Evolutionary conservation across 1,139 yeast genomes (phyloP).

Genomic region (Protomyces lactucae-debilis): DNA sequence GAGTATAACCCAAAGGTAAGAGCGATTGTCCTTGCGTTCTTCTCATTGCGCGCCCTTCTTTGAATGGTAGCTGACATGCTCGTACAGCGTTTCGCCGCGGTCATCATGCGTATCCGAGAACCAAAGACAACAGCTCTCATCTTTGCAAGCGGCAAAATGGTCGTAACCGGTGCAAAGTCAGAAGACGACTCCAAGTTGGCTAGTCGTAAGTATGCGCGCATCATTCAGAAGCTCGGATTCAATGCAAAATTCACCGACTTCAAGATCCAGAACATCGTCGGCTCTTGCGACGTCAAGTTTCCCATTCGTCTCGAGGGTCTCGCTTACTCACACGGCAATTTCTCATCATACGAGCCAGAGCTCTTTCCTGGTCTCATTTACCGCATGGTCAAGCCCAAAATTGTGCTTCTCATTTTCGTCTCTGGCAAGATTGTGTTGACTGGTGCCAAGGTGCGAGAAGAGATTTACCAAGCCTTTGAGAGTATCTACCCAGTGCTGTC

Average conservation of each 20-base stretch:
- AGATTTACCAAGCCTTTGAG: slow-evolving; percentile 95
- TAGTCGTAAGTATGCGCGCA: slow-evolving; percentile 94
- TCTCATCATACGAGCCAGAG: slow-evolving; percentile 93
- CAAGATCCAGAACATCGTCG: slow-evolving; percentile 95
- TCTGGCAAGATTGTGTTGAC: slow-evolving; percentile 96
- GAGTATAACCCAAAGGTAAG: slow-evolving; percentile 78
- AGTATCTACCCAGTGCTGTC: slow-evolving; percentile 94
- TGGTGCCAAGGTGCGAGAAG: slow-evolving; percentile 99
- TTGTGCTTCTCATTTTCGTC: slow-evolving; percentile 89
- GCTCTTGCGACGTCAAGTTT: slow-evolving; percentile 93
- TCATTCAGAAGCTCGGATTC: slow-evolving; percentile 94
- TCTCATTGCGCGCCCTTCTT: neutral
- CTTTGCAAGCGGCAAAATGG: slow-evolving; percentile 99
- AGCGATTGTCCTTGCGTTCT: slow-evolving; percentile 5
- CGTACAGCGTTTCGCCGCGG: slow-evolving; percentile 92
- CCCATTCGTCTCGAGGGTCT: slow-evolving; percentile 96
- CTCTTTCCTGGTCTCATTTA: slow-evolving; percentile 96
- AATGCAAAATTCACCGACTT: slow-evolving; percentile 88
- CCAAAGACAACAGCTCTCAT: slow-evolving; percentile 97
- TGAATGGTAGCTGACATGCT: slow-evolving; percentile 31
- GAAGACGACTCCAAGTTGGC: slow-evolving; percentile 97
- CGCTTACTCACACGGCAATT: slow-evolving; percentile 97
- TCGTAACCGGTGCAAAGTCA: slow-evolving; percentile 97
- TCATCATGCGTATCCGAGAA: slow-evolving; percentile 97
- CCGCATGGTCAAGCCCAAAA: slow-evolving; percentile 99